Evolutionary conservation across 2,329 filamentous ascomycete genomes (phyloP), one percentile per base, ranked within the genome.

Genomic region (Pseudocercospora eumusae): DNA sequence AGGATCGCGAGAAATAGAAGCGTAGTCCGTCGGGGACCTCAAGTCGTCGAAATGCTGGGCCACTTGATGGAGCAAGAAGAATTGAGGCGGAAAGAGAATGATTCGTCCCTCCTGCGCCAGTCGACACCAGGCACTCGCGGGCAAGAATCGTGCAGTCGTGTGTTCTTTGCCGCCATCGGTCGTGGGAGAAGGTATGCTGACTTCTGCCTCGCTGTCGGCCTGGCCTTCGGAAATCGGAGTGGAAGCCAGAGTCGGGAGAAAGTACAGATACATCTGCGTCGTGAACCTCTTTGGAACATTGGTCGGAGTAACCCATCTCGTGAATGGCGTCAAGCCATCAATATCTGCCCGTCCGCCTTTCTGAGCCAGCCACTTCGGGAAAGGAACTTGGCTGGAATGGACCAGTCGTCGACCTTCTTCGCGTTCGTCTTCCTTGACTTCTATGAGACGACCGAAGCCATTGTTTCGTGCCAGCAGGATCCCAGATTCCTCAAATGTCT

Each of bases 221-320:
- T 69, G 68, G 7, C 66, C 64, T 36, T 71, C 27, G 60, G 61
- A 56, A n/a, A 71, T 10, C 4, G 70, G 70, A 66, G 80, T 73
- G 68, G 79, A 54, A 20, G 47, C 31, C 27, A 70, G 60, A 1
- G 72, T 70, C 0, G 92, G 92, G 2, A 97, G 82, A 76, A 96
- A 88, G 77, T 96, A 96, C 10, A 98, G 76, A 77, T 98, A 99
- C 93, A 98, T 98, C 74, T 97, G 93, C 0, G 93, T 97, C 0
- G 90, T 91, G 78, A 96, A 99, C 50, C 95, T 85, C 69, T 88
- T 91, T 0, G 87, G 84, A 1, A 88, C 79, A 64, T 84, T 86
- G 0, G 81, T 76, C 0, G 93, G 93, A 2, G 95, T 98, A 60
- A 98, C 83, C 95, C 95, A 98, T 58, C 91, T 86, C 0, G 93